Base-by-base conservation (phyloP, 2,329 filamentous ascomycete genomes). In the Fusarium setosum region DNA sequence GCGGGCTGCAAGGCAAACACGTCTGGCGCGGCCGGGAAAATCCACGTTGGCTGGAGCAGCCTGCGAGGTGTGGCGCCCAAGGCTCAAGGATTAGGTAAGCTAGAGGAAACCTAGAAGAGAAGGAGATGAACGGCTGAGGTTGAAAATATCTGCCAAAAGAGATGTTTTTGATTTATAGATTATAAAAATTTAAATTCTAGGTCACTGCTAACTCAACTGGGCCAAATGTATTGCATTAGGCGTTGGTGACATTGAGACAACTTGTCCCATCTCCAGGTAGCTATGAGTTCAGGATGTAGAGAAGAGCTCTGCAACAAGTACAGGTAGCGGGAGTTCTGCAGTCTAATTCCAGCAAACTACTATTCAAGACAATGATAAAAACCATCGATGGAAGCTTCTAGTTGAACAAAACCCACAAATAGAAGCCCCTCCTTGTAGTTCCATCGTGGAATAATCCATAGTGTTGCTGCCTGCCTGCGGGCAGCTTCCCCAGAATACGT, bases 1-100 rank as follows among this genome's bases (percentile, higher is more conserved):
- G 37, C 37, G 42, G 45, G 59, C 55, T 63, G 68, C 74, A 78
- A 80, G 79, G 79, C 79, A 80, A 80, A 80, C 78, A 79, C 73
- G 70, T 76, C 76, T 80, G 77, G 77, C 78, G 78, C 72, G 75
- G 75, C 75, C 74, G 45, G 42, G 67, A 62, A 70, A 59, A 65
- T 67, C 68, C 57, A 71, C 68, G 68, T 62, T 51, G 60, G 40
- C 54, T 57, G 35, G 56, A 47, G 65, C 17, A 65, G 65, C 61
- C 65, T 65, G 35, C 32, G 17, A 45, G 23, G 11, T 62, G 65
- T 67, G 65, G 65, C 64, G 50, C 26, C 15, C 48, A 48, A 54
- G 65, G 65, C 65, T 61, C 24, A 55, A 48, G 18, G 24, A 29
- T 54, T 60, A 55, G 34, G 26, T 49, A 60, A 52, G 41, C 40